Percentiles rank a stretch among this genome's conserved stretches.
Conservation (phyloP, 2,329 filamentous ascomycete species). For the Cyanodermella asteris region DNA sequence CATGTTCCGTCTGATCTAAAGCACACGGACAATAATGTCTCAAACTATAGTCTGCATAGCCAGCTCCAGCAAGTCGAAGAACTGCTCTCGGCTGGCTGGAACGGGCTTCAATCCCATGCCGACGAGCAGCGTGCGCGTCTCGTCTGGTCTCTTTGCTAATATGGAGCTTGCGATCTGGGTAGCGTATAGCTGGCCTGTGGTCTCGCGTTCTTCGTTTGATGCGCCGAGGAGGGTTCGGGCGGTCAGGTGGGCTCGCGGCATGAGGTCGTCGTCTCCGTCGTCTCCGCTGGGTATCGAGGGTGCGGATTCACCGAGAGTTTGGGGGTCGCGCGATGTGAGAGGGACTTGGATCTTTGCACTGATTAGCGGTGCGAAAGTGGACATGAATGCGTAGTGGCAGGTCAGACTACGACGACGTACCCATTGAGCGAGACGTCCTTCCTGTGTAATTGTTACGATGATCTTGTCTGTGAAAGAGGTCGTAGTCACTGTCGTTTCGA, state of each 20-base stretch:
- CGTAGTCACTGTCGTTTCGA: conserved; percentile 48
- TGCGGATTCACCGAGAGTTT: conserved; percentile 32
- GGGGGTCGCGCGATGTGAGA: conserved; percentile 44
- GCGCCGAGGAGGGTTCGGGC: conserved; percentile 74
- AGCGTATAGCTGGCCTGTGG: conserved; percentile 68
- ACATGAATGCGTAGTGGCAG: conserved; percentile 5
- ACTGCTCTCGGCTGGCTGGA: conserved; percentile 18
- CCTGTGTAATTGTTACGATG: conserved; percentile 69
- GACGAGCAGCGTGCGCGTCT: conserved; percentile 36
- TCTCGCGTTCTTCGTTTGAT: conserved; percentile 57
- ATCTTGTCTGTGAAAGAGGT: conserved; percentile 77
- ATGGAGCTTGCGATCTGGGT: conserved; percentile 73
- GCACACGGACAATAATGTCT: not conserved
- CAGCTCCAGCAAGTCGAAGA: conserved; percentile 19
- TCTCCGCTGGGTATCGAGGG: too few species aligned
- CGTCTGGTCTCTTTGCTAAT: conserved; percentile 43
- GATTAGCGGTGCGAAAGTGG: conserved; percentile 12
- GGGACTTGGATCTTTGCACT: conserved; percentile 50
- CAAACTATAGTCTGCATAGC: not conserved
- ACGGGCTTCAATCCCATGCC: conserved; percentile 32
- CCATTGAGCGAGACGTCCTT: conserved; percentile 77
- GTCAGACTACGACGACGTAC: conserved; percentile 26
- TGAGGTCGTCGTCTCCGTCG: conserved; percentile 30
- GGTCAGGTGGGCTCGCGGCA: conserved; percentile 65
- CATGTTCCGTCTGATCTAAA: conserved; percentile 39